phyloP scores from a whole-genome alignment of 495 filamentous ascomycete species.

The Trypethelium eluteriae region DNA sequence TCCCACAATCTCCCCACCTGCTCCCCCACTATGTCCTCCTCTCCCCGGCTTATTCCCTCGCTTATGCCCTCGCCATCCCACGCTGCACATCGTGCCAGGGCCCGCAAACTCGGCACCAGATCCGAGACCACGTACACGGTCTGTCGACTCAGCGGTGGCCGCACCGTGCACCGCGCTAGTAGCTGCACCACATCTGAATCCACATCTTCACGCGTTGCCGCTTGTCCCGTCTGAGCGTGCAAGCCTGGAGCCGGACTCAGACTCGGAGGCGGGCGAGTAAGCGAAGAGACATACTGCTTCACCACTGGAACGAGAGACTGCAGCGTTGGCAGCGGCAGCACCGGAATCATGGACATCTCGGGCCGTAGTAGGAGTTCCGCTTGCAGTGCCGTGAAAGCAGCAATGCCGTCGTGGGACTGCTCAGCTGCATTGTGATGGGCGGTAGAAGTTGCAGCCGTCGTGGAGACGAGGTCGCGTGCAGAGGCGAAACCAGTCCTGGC shows the following conservation, averaged over 20 bases:
- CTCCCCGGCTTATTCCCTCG: constrained; percentile 13
- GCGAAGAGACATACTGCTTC: constrained; percentile 11
- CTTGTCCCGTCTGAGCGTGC: neutral
- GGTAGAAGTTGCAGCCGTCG: constrained; percentile 26
- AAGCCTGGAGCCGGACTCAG: constrained; percentile 10
- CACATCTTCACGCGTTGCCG: neutral
- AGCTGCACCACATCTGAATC: constrained; percentile 18
- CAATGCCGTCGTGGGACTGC: constrained; percentile 47
- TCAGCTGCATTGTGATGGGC: too few species aligned
- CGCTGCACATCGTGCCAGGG: constrained; percentile 22
- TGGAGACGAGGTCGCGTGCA: constrained; percentile 32
- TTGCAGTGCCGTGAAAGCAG: constrained; percentile 66
- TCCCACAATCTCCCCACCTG: constrained; percentile 15
- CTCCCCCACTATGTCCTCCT: constrained; percentile 13
- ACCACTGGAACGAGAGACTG: constrained; percentile 16
- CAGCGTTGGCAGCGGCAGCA: constrained; percentile 49
- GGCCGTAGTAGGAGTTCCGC: constrained; percentile 55
- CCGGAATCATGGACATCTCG: constrained; percentile 41
- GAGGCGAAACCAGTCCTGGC: constrained; percentile 2
- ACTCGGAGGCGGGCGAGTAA: neutral
- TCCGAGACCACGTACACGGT: constrained; percentile 29
- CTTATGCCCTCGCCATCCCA: constrained; percentile 1
- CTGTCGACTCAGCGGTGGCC: constrained; percentile 22
- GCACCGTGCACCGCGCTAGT: constrained; percentile 27
- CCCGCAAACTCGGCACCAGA: constrained; percentile 23